Evolutionary conservation across 768 basidiomycete species (phyloP), one percentile per base, ranked within the genome.

Genomic region (Mrakia gelida): DNA sequence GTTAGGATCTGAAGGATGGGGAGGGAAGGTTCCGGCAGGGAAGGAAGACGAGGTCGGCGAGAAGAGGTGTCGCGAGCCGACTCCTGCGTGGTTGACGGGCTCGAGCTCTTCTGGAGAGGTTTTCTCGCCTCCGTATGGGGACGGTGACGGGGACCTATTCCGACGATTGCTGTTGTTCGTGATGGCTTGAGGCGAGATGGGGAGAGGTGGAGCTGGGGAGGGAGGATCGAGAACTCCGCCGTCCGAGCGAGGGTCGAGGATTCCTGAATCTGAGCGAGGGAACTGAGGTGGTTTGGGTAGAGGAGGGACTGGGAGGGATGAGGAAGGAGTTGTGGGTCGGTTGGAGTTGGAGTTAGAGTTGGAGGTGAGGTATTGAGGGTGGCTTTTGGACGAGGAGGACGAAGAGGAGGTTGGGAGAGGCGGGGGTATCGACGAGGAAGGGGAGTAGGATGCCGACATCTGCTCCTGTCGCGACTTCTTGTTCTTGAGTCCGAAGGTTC

Each of bases 51-150:
- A 68, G 26, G 38, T 38, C 0, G 77, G 71, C n/a, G 71, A 63
- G 77, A 78, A 78, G 9, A 63, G 65, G 32, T 78, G 77, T 23
- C 77, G 72, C 32, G 77, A 78, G 30, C 77, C 77, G 56, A 78
- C 43, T 23, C 77, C 77, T 16, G 77, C 77, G 15, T 49, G 71
- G 52, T 78, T 78, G 49, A 72, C 56, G 9, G 34, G 63, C 6
- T 62, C 56, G 18, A 41, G 23, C 21, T 65, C 73, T 41, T 38
- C 52, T 3, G 52, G 49, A 16, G 34, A 11, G 6, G 7, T 38
- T 18, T 38, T 23, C 26, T 61, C 15, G 3, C 6, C 56, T n/a
- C 26, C 28, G 32, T 23, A 18, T 18, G 65, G 67, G n/a, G 71
- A 52, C 21, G 71, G 28, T 11, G 71, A 54, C 0, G 71, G 65